Base-by-base conservation (phyloP, 1,284 basidiomycete genomes). In the Tranzscheliella williamsii region DNA sequence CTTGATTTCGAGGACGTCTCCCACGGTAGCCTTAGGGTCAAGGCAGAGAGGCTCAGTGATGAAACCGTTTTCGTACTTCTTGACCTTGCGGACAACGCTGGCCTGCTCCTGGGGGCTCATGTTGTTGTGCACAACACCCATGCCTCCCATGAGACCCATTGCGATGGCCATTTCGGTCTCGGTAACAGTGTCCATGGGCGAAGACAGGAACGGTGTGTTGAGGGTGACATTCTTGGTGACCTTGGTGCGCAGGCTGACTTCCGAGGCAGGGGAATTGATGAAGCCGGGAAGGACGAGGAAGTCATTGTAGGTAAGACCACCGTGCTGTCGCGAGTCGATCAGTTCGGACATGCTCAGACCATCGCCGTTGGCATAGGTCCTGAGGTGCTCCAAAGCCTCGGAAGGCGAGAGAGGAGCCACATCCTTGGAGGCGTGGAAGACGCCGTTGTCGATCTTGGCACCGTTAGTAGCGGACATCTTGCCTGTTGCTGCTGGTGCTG, bases 141-240 rank as follows among this genome's bases (percentile, higher is more conserved):
- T 89, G 51, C 94, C 95, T 45, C 95, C 94, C 64, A 95, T 71
- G 17, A 77, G 53, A 18, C 68, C 75, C 39, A 77, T 68, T 7
- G 72, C 52, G 31, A 98, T 95, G 42, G 94, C 94, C 93, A 98
- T 99, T 70, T 93, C 87, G 56, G 85, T 86, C 81, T 97, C 94
- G 3, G 95, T 98, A 66, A 99, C 94, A 24, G 94, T 98, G 82
- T 99, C 94, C 94, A 99, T 99, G 32, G 95, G 94, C 52, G 91
- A 94, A 78, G 91, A 95, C 81, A 97, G 83, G 81, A 99, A 95
- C 0, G 95, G 94, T 0, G 93, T 93, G 81, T 92, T 96, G 73
- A 99, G 84, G 32, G 84, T 82, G 67, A 97, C 90, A 75, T 96
- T 96, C 50, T 88, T 86, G 36, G 94, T 96, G 45, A 98, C 87